Evolutionary conservation across 441 rosid genomes (phyloP).

Genomic region (Omphalea diandra): DNA sequence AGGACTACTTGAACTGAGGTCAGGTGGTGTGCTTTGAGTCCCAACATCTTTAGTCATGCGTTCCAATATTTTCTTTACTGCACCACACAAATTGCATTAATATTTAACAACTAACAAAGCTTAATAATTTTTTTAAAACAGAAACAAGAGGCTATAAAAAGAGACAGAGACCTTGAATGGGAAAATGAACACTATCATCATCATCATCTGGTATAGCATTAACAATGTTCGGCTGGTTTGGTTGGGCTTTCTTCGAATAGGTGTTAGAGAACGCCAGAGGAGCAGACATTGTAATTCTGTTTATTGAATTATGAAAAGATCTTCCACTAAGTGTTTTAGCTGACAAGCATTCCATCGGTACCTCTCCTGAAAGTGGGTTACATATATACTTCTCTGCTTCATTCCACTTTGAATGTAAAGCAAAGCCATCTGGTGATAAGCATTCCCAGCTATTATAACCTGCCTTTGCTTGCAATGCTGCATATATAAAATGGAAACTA

Average conservation of each 20-base stretch:
- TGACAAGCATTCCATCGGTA: slow-evolving; percentile 93
- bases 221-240: slow-evolving; percentile 24
- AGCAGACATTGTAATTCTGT: slow-evolving; percentile 66
- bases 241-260: slow-evolving; percentile 29
- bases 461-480: slow-evolving; percentile 88
- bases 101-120: neutral
- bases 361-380: slow-evolving; percentile 88
- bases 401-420: slow-evolving; percentile 86
- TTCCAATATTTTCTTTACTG: slow-evolving; percentile 54
- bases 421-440: slow-evolving; percentile 71
- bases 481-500: neutral
- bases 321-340: slow-evolving; percentile 76
- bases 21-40: slow-evolving; percentile 72
- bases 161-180: slow-evolving; percentile 45
- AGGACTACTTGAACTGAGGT: slow-evolving; percentile 56
- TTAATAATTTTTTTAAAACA: neutral
- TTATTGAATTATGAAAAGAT: slow-evolving; percentile 54
- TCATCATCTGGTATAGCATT: slow-evolving; percentile 33
- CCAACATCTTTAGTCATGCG: slow-evolving; percentile 70
- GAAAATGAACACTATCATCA: slow-evolving; percentile 29
- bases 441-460: slow-evolving; percentile 55
- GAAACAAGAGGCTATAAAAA: neutral
- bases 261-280: slow-evolving; percentile 67
- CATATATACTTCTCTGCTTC: slow-evolving; percentile 96
- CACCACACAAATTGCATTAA: neutral